A percentile compares a stretch with the other conserved stretches of the same genome.
Evolutionary conservation across 1,284 basidiomycete genomes (phyloP).

Genomic region (Neolentinus lepideus): DNA sequence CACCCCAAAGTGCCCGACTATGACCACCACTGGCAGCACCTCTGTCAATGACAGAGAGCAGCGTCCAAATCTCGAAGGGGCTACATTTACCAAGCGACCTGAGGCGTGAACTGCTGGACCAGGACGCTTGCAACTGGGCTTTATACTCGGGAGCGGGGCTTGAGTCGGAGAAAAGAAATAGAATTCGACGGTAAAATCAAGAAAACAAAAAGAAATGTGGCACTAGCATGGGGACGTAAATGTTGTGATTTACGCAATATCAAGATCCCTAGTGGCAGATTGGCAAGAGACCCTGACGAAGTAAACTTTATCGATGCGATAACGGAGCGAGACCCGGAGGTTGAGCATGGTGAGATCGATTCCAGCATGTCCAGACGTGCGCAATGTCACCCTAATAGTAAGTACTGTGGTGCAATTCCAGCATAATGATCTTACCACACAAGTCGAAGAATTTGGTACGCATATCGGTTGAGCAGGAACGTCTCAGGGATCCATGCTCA

Average conservation of each 20-base stretch:
- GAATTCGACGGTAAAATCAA: not conserved
- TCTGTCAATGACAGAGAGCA: no score
- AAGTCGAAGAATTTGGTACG: no score
- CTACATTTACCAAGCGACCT: no score
- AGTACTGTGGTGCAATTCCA: not conserved
- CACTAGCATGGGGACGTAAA: not conserved
- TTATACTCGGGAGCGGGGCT: slow-evolving; percentile 1
- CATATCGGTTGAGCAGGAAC: no score
- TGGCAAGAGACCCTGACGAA: not conserved
- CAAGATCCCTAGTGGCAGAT: not conserved
- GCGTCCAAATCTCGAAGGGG: no score
- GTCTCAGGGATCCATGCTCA: no score
- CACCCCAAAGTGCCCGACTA: no score
- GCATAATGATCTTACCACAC: not conserved
- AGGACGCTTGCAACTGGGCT: not conserved
- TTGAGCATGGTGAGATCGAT: not conserved
- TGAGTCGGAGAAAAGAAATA: not conserved
- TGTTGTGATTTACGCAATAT: not conserved
- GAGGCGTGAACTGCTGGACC: not conserved
- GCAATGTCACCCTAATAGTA: not conserved
- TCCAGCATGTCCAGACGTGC: not conserved
- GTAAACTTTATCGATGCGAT: not conserved
- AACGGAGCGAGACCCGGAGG: not conserved
- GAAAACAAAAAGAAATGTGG: not conserved
- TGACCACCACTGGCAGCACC: no score